phyloP scores from a whole-genome alignment of 2,329 filamentous ascomycete genomes.

The Aspergillus sp. region DNA sequence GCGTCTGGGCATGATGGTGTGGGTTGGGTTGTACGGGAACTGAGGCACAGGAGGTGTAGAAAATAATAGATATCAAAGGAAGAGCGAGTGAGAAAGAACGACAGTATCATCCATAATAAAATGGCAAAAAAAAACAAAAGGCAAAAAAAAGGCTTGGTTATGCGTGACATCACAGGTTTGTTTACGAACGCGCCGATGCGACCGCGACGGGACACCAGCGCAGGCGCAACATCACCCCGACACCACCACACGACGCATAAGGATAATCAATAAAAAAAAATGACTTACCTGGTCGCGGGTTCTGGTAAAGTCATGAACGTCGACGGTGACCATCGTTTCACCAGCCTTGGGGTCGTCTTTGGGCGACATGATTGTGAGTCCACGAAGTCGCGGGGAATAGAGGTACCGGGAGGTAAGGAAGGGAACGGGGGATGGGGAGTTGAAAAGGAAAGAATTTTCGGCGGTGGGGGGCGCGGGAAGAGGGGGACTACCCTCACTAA shows the following conservation, averaged over 20 bases:
- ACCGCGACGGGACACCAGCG: not conserved
- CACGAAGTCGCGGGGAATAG: not conserved
- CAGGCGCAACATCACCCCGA: not conserved
- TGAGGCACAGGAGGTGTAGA: not conserved
- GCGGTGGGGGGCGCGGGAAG: slow-evolving; percentile 18
- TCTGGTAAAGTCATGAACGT: slow-evolving; percentile 73
- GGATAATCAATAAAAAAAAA: not conserved
- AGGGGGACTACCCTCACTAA: slow-evolving; percentile 14
- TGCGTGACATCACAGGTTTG: not conserved
- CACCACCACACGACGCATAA: not conserved
- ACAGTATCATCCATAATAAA: no score
- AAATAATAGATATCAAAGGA: no score
- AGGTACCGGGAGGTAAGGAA: slow-evolving; percentile 10
- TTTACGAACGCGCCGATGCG: slow-evolving; percentile 15
- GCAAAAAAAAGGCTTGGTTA: no score
- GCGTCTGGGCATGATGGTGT: slow-evolving; percentile 4
- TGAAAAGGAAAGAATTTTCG: slow-evolving; percentile 19
- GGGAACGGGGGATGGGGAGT: slow-evolving; percentile 12
- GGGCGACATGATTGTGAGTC: slow-evolving; percentile 45
- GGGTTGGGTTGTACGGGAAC: not conserved
- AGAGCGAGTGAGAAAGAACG: no score
- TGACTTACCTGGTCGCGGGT: slow-evolving; percentile 75
- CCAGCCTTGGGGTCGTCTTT: slow-evolving; percentile 36
- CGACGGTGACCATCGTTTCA: slow-evolving; percentile 38
- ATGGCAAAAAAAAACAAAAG: no score